Evolutionary conservation across 441 rosid genomes (phyloP), one percentile per base, ranked within the genome.

Genomic region (Euphorbia corollata): DNA sequence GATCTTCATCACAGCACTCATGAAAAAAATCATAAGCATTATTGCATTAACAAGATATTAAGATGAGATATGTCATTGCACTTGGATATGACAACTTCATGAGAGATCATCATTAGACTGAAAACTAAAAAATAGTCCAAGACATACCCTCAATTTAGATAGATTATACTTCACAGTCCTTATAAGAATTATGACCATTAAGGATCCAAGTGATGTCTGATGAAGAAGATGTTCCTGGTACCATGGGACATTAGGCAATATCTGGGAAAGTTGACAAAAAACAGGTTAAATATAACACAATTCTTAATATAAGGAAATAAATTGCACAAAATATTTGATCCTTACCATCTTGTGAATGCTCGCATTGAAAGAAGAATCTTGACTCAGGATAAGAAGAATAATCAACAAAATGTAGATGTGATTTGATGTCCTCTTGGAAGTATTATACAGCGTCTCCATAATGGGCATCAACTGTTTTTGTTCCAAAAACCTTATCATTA

Each of bases 331-430:
- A 48, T 51, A 69, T 63, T 39, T 19, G 63, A 70, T 59, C 19
- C 82, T 63, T 86, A 90, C 97, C 88, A 91, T 82, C 81, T 95
- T 95, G 87, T 91, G 97, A 75, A 91, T 82, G 83, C 90, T 86
- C 24, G 99, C 85, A 77, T 87, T 95, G 75, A 95, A 95, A 48
- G 98, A 86, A 76, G 99, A 87, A 74, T 95, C 99, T 74, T 95
- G 97, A 80, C 99, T 91, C 65, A 95, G 97, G 68, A 95, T 90
- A 81, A 95, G 99, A 75, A 95, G 97, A 61, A 90, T 87, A 62
- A 95, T 95, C 79, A 95, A 86, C 80, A 95, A 83, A 89, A 95
- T 91, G 82, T 95, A 95, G 72, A 95, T 91, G 69, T 95, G 99
- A 82, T 91, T 95, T 65, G 99, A 82, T 19, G 97, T 90, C 85